Base-by-base conservation (phyloP, 352 stramenopile species). In the Aphanomyces astaci region DNA sequence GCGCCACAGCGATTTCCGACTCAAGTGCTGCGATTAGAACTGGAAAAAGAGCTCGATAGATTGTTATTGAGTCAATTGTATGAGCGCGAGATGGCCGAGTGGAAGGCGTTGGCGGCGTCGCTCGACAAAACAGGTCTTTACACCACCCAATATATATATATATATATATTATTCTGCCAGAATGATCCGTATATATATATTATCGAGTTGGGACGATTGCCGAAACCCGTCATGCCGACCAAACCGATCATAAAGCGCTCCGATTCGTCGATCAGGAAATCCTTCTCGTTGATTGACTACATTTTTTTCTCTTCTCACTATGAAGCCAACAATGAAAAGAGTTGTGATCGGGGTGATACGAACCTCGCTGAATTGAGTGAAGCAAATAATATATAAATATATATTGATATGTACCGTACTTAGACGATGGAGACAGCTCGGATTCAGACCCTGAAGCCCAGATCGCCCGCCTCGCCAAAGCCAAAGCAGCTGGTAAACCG, bases 1-100 rank as follows among this genome's bases (percentile, higher is more conserved):
- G 90, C 87, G 22, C 64, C 88, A 17, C 93, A 98, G 77, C 82
- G 87, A 5, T 98, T 97, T 65, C 85, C 88, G 1, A 96, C 90
- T 0, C 89, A 86, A 57, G 87, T 96, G 17, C 72, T 98, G 4
- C 75, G 89, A 0, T 64, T 90, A 5, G 92, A 98, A 62, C 79
- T 98, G 3, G 90, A 98, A 52, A 89, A 92, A 24, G 92, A 97
- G 52, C 78, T 98, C 9, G 91, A 98, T 76, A 76, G 85, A 3
- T 65, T 98, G 45, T 72, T 98, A 5, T 78, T 87, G 27, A 78
- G 84, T 40, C 93, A 98, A 66, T 87, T 97, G 28, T 71, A 72
- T 10, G 82, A 94, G 67, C 76, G 77, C 2, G 84, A 94, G 71
- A 69, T 78, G 25, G 87, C 82, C 40, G 81, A 90, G 39, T 54